Percentiles rank a stretch among this genome's conserved stretches.
phyloP scores from a whole-genome alignment of 1,284 basidiomycete species.

The Ustilago loliicola region DNA sequence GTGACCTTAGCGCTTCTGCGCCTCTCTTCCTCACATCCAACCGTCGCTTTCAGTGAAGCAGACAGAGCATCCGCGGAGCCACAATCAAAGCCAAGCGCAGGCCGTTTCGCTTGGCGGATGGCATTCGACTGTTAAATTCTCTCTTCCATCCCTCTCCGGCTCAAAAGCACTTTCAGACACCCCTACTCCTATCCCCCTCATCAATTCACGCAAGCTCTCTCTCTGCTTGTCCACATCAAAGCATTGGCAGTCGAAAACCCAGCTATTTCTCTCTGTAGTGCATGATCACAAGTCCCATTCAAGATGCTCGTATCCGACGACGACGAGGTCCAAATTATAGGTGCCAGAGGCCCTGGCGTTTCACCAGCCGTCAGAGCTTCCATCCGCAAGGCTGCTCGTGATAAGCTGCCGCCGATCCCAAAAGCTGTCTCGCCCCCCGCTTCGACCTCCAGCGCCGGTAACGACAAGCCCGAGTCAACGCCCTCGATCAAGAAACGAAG shows the following conservation, averaged over 20 bases:
- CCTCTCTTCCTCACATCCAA: neutral
- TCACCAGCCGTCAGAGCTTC: constrained; percentile 3
- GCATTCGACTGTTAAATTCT: neutral
- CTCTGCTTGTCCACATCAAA: too few species aligned
- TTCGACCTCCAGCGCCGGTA: neutral
- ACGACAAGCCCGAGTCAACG: neutral
- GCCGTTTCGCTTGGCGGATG: neutral
- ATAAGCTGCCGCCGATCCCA: constrained; percentile 31
- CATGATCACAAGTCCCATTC: neutral
- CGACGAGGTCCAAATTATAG: constrained; percentile 19
- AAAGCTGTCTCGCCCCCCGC: constrained; percentile 10
- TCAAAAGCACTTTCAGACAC: too few species aligned
- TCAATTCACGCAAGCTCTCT: too few species aligned
- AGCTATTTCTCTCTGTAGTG: too few species aligned
- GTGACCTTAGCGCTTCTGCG: neutral
- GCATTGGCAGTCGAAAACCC: too few species aligned
- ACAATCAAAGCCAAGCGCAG: neutral
- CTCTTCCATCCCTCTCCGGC: neutral
- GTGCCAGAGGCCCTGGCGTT: constrained; percentile 11
- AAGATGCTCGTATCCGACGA: neutral
- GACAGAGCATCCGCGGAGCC: neutral
- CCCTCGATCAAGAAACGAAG: constrained; percentile 16
- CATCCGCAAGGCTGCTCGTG: constrained; percentile 14
- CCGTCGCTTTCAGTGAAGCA: neutral
- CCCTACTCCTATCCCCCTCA: too few species aligned